These are phyloP conservation scores for Microbotryum lychnidis-dioicae DNA, from an alignment of 1,284 basidiomycete genomes.

Conservation along the genomic window DNA sequence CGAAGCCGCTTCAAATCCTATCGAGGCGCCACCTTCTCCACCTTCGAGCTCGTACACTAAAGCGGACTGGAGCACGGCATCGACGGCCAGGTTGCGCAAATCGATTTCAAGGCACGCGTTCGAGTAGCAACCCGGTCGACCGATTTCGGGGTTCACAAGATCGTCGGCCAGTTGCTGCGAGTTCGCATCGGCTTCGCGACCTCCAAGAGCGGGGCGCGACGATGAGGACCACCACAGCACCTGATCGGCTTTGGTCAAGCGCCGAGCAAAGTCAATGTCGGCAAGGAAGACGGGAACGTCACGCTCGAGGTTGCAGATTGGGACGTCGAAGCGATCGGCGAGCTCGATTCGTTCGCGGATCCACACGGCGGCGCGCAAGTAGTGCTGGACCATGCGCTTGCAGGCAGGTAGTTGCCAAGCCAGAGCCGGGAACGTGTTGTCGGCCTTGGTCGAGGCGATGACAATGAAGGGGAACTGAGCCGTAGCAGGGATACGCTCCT, in stretches of 20 bases:
- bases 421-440: conserved; percentile 41
- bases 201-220: conserved; percentile 86
- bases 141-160: conserved; percentile 76
- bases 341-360: conserved; percentile 71
- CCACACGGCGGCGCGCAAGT: conserved; percentile 70
- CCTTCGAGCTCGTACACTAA: conserved; percentile 96
- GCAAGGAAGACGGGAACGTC: conserved; percentile 80
- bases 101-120: conserved; percentile 89
- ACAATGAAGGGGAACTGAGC: conserved; percentile 79
- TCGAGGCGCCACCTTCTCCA: conserved; percentile 64
- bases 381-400: conserved; percentile 69
- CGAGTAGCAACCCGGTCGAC: conserved; percentile 75
- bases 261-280: conserved; percentile 84
- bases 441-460: conserved; percentile 64
- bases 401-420: conserved; percentile 49
- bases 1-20: conserved; percentile 86
- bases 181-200: conserved; percentile 69
- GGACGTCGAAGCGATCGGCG: conserved; percentile 86
- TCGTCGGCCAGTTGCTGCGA: conserved; percentile 50
- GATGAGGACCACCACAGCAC: conserved; percentile 94
- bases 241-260: conserved; percentile 76
- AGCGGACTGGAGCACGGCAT: conserved; percentile 88
- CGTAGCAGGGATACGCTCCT: conserved; percentile 61
- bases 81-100: conserved; percentile 84
- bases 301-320: conserved; percentile 77